Conservation (phyloP, 352 stramenopile species). For the Phytopythium kandeliae region DNA sequence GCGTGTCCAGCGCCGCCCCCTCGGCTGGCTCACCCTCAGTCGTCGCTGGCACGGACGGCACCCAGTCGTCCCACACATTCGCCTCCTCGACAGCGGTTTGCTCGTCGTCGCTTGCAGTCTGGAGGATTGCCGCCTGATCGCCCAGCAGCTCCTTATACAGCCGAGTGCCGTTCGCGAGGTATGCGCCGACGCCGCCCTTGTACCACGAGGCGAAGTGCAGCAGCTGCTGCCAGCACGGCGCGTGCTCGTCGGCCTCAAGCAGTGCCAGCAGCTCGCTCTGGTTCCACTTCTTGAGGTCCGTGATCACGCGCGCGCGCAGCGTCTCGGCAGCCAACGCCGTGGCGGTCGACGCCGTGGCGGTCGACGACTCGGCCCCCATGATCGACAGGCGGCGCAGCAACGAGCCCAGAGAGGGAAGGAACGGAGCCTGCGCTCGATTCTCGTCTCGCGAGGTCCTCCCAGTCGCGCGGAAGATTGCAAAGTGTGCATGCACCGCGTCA, state of each 20-base stretch:
- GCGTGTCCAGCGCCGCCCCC: slow-evolving; percentile 29
- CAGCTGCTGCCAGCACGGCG: slow-evolving; percentile 33
- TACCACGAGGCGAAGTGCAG: slow-evolving; percentile 66
- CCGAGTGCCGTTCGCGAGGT: slow-evolving; percentile 40
- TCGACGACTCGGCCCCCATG: slow-evolving; percentile 8
- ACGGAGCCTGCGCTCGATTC: slow-evolving; percentile 3
- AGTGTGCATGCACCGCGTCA: slow-evolving; percentile 11
- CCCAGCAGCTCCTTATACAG: slow-evolving; percentile 29
- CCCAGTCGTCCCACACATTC: slow-evolving; percentile 32
- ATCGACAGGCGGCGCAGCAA: no score
- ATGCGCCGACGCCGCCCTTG: slow-evolving; percentile 49
- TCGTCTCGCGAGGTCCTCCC: slow-evolving; percentile 8
- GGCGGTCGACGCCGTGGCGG: no score
- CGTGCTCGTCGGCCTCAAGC: slow-evolving; percentile 11
- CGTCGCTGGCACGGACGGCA: slow-evolving; percentile 37
- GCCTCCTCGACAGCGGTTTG: neutral
- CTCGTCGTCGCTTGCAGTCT: neutral
- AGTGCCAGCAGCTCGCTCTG: slow-evolving; percentile 37
- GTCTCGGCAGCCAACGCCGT: no score
- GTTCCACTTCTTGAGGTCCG: slow-evolving; percentile 26
- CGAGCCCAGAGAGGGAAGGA: slow-evolving; percentile 11
- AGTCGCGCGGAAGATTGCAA: slow-evolving; percentile 9
- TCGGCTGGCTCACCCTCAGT: slow-evolving; percentile 12
- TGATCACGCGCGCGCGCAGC: slow-evolving; percentile 13
- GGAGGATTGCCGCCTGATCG: slow-evolving; percentile 8